A percentile compares a stretch with the other conserved stretches of the same genome.
Evolutionary conservation across 129 eudicot species (phyloP).

Genomic region (Pulicaria dysenterica): DNA sequence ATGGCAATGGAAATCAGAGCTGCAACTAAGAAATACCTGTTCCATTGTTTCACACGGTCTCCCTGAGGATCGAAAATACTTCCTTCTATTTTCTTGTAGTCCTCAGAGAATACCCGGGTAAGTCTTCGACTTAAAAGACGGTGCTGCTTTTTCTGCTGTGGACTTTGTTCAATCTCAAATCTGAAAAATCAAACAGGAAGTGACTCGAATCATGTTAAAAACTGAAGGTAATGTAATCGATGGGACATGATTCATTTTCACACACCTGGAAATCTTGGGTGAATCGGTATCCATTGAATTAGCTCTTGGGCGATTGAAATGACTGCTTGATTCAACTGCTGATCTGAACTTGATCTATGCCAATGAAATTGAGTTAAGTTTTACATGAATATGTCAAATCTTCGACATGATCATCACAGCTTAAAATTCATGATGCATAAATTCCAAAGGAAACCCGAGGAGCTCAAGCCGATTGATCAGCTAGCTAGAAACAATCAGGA

Average conservation of each 20-base stretch:
- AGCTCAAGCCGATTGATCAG: neutral
- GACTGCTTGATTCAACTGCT: conserved; percentile 4
- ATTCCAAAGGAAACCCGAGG: neutral
- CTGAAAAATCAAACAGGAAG: neutral
- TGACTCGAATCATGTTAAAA: neutral
- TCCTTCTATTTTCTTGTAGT: conserved; percentile 40
- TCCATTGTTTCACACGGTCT: conserved; percentile 47
- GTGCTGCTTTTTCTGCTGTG: conserved; percentile 17
- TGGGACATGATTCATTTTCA: neutral
- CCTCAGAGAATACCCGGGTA: conserved; percentile 70
- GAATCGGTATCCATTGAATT: conserved; percentile 30
- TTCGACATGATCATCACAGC: neutral
- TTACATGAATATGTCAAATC: neutral
- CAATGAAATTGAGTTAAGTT: neutral
- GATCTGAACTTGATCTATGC: neutral
- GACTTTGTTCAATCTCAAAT: conserved; percentile 40
- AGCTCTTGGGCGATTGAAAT: neutral
- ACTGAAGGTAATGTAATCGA: neutral
- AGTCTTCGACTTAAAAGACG: conserved; percentile 42
- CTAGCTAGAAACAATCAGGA: neutral
- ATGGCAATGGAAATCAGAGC: conserved; percentile 58
- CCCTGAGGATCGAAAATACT: conserved; percentile 66
- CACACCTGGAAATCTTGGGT: conserved; percentile 23
- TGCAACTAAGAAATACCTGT: conserved; percentile 55
- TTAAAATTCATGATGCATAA: neutral